Base-by-base conservation (phyloP, 768 basidiomycete genomes). In the Suillus variegatus region DNA sequence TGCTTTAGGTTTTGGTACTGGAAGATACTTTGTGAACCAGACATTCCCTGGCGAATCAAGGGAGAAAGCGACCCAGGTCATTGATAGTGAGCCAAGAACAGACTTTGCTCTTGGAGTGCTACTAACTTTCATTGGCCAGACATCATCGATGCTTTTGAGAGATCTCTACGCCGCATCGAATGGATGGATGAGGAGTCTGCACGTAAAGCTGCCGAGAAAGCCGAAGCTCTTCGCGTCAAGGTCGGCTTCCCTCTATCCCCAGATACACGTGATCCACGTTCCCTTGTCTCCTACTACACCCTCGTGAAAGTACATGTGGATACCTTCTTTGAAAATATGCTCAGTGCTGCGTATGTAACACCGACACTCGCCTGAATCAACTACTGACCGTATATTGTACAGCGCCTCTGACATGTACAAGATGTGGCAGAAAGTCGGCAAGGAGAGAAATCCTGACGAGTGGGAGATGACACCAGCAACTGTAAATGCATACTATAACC, bases 131-230 rank as follows among this genome's bases (percentile, higher is more conserved):
- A 73, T 57, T 74, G 75, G 55, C 55, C 67, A 89, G 91, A 90
- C 63, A 91, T 97, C 68, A 86, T 98, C 62, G 77, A 86, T 28
- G 83, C 95, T 0, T 99, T 99, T 82, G 89, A 95, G 73, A 77
- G 77, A 20, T 93, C 93, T 5, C 80, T 99, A 22, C 76, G 82
- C 5, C 74, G 85, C 61, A 84, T 97, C 60, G 84, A 88, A 22
- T 99, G 97, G 97, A 94, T 99, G 91, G 97, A 99, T 73, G 77
- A 88, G 56, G 78, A 87, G 68, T 94, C 94, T 3, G 89, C 93
- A 13, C 80, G 81, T 47, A 93, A 89, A 64, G 97, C 97, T 6
- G 87, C 89, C 16, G 86, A 90, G 72, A 99, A 99, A 84, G 93
- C 89, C 35, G 65, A 72, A 60, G 47, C 36, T 44, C 67, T 67